These are phyloP conservation scores for Epichloe uncinata DNA, from an alignment of 2,329 filamentous ascomycete species.

Conservation along the genomic window DNA sequence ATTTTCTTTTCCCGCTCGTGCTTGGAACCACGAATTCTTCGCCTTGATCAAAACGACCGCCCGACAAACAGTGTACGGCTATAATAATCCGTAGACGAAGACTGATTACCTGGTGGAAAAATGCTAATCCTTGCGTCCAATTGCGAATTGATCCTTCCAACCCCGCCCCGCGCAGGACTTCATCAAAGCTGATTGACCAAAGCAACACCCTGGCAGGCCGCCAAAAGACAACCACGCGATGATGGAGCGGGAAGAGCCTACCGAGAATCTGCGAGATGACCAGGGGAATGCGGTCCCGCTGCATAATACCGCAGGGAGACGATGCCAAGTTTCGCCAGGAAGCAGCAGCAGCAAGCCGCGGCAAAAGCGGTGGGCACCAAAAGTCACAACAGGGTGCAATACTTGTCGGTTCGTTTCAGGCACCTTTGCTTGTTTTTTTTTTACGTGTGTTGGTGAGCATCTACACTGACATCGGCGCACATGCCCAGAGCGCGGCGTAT, in stretches of 20 bases:
- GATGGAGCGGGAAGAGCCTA: slow-evolving; percentile 1
- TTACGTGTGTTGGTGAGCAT: background rate
- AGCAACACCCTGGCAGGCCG: background rate
- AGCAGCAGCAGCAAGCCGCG: background rate
- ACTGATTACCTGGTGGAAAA: background rate
- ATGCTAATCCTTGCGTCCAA: background rate
- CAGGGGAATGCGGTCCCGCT: background rate
- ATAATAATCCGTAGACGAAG: background rate
- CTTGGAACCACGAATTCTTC: no score
- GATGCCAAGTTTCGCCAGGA: background rate
- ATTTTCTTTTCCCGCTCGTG: no score
- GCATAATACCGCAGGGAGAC: background rate
- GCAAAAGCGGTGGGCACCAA: slow-evolving; percentile 4
- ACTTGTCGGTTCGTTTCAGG: slow-evolving; percentile 4
- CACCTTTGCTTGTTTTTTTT: no score
- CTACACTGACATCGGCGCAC: background rate
- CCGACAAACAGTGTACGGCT: background rate
- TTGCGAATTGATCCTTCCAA: background rate
- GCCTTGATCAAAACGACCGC: background rate
- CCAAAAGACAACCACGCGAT: background rate
- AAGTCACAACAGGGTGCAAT: slow-evolving; percentile 4
- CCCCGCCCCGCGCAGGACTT: background rate
- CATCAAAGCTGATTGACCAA: background rate
- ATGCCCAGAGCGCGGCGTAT: background rate
- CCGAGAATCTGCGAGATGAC: background rate